A percentile compares a stretch with the other conserved stretches of the same genome.
Evolutionary conservation across 805 yeast genomes (phyloP).

Genomic region (Jamesozyma lodderae): DNA sequence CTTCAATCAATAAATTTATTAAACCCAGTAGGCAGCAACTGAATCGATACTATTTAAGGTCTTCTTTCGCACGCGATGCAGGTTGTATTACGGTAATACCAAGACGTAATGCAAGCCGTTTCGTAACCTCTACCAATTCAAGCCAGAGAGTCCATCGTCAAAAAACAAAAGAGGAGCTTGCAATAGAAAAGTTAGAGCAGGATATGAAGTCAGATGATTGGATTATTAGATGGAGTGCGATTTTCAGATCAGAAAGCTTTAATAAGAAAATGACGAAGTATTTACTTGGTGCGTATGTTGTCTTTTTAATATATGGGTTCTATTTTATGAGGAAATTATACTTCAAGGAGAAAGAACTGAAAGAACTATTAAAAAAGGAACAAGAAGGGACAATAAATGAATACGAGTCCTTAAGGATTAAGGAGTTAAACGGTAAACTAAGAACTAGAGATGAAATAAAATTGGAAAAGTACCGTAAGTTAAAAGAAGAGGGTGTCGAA

Average conservation of each 20-base stretch:
- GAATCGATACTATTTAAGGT: no score
- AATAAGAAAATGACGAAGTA: constrained; percentile 54
- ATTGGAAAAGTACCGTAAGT: constrained; percentile 47
- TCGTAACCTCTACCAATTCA: no score
- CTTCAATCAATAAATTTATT: no score
- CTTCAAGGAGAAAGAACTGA: constrained; percentile 53
- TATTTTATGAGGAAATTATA: constrained; percentile 60
- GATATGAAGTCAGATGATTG: constrained; percentile 31
- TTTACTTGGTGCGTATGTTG: constrained; percentile 50
- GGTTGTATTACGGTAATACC: no score
- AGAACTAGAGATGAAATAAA: constrained; percentile 58
- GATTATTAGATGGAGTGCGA: constrained; percentile 44
- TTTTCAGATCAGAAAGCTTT: constrained; percentile 45
- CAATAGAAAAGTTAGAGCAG: constrained; percentile 27
- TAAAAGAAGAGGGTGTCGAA: constrained; percentile 33
- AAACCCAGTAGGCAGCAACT: no score
- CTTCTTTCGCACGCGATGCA: no score
- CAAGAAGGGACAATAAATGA: constrained; percentile 36
- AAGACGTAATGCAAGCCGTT: no score
- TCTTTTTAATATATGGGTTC: constrained; percentile 49
- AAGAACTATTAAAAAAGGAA: constrained; percentile 34
- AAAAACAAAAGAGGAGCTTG: constrained; percentile 29
- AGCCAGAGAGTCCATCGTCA: constrained; percentile 1
- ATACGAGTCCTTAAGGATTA: constrained; percentile 53
- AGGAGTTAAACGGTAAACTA: constrained; percentile 49